Percentiles rank a stretch among this genome's conserved stretches.
Conservation (phyloP, 1,284 basidiomycete genomes). For the Malassezia cuniculi region DNA sequence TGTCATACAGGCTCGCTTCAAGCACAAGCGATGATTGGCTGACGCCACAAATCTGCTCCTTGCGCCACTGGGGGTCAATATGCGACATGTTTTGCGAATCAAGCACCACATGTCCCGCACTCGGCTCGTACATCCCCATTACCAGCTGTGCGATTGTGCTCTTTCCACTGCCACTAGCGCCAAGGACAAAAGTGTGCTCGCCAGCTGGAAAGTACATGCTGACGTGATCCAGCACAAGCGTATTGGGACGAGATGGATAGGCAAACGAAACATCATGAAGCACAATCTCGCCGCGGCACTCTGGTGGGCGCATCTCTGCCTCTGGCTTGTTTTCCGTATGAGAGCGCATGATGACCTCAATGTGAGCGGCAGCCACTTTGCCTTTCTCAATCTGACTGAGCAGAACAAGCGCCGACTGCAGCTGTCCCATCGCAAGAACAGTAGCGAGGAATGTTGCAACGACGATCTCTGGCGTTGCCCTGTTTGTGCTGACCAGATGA, state of each 20-base stretch:
- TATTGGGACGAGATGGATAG: slow-evolving; percentile 67
- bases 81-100: slow-evolving; percentile 64
- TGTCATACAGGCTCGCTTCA: slow-evolving; percentile 72
- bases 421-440: slow-evolving; percentile 68
- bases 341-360: slow-evolving; percentile 55
- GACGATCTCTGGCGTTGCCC: slow-evolving; percentile 60
- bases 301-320: slow-evolving; percentile 18
- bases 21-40: slow-evolving; percentile 65
- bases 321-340: not conserved
- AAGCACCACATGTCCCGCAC: slow-evolving; percentile 52
- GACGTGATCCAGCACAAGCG: slow-evolving; percentile 55
- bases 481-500: slow-evolving; percentile 64
- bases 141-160: slow-evolving; percentile 76
- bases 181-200: slow-evolving; percentile 85
- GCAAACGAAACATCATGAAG: slow-evolving; percentile 66
- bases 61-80: slow-evolving; percentile 63
- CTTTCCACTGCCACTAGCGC: slow-evolving; percentile 80
- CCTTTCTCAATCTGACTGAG: slow-evolving; percentile 68
- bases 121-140: slow-evolving; percentile 58
- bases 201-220: slow-evolving; percentile 61
- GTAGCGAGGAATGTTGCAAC: slow-evolving; percentile 96
- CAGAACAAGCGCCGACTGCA: slow-evolving; percentile 73
- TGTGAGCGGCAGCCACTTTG: slow-evolving; percentile 65
- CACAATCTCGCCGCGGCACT: slow-evolving; percentile 59
- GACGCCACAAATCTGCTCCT: slow-evolving; percentile 63